Conservation (phyloP, 495 filamentous ascomycete species). For the Talaromyces ruber region DNA sequence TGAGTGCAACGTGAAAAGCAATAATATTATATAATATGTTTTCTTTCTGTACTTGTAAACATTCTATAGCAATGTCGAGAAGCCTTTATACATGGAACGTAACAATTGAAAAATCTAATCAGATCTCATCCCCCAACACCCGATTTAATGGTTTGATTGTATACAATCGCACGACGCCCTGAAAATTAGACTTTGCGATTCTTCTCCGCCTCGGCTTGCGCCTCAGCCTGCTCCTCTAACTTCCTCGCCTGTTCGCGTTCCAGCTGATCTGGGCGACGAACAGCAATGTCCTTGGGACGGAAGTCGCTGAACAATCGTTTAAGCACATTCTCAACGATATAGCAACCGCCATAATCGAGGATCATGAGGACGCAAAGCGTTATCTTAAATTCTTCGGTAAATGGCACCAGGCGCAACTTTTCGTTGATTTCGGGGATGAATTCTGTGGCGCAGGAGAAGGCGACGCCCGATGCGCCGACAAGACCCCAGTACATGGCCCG, state of each 20-base stretch:
- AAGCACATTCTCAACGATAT: slow-evolving; percentile 76
- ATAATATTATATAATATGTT: neutral
- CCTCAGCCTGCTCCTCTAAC: slow-evolving; percentile 39
- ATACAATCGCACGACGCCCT: neutral
- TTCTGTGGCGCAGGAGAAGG: slow-evolving; percentile 94
- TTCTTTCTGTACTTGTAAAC: neutral
- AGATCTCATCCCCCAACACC: neutral
- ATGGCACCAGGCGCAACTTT: slow-evolving; percentile 88
- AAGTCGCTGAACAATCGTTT: slow-evolving; percentile 88
- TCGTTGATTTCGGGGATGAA: slow-evolving; percentile 93
- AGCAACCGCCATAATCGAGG: slow-evolving; percentile 84
- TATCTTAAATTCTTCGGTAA: slow-evolving; percentile 79
- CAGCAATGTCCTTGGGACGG: slow-evolving; percentile 87
- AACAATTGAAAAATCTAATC: neutral
- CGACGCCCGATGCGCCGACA: slow-evolving; percentile 75
- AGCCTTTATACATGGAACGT: neutral
- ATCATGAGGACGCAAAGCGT: slow-evolving; percentile 81
- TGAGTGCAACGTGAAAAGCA: neutral
- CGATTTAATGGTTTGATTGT: neutral
- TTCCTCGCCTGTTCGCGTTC: slow-evolving; percentile 56
- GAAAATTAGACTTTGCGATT: slow-evolving; percentile 20
- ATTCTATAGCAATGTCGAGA: neutral
- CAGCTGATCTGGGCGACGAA: slow-evolving; percentile 80
- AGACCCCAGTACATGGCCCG: slow-evolving; percentile 97
- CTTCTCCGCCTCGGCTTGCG: slow-evolving; percentile 44